Percentiles rank a stretch among this genome's conserved stretches.
phyloP scores from a whole-genome alignment of 805 yeast genomes.

The Saturnispora kantuleensis region DNA sequence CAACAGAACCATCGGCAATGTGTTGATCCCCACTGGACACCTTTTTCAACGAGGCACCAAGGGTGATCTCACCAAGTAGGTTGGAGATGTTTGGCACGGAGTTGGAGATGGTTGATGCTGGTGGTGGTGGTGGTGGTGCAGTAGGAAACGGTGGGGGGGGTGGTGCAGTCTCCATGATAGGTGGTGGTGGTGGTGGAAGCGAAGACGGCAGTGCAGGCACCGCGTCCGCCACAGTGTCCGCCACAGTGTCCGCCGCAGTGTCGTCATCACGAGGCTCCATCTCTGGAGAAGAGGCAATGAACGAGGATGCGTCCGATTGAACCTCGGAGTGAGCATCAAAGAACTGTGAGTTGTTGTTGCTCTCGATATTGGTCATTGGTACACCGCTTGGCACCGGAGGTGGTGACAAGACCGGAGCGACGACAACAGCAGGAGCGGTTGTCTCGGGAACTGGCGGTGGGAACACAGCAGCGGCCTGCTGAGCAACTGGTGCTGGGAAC shows the following conservation, averaged over 20 bases:
- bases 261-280: conserved; percentile 14
- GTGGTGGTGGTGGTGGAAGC: conserved; percentile 24
- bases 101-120: conserved; percentile 12
- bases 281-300: conserved; percentile 20
- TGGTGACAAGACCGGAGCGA: neutral
- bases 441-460: conserved; percentile 17
- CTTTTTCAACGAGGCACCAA: conserved; percentile 41
- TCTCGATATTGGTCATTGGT: neutral
- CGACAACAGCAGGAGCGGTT: neutral
- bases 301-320: conserved; percentile 13
- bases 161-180: conserved; percentile 24
- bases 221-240: neutral
- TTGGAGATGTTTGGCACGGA: conserved; percentile 27
- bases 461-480: too few relatives aligned
- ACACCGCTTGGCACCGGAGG: neutral
- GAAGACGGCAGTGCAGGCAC: conserved; percentile 9
- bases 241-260: conserved; percentile 1
- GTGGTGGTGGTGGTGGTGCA: conserved; percentile 15
- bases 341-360: conserved; percentile 8
- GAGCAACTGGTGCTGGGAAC: conserved; percentile 17
- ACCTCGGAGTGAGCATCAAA: conserved; percentile 16
- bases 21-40: conserved; percentile 41
- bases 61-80: conserved; percentile 46
- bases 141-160: conserved; percentile 25
- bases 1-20: conserved; percentile 35